Evolutionary conservation across 2,329 filamentous ascomycete genomes (phyloP).

Genomic region (Ophiobolus disseminans): DNA sequence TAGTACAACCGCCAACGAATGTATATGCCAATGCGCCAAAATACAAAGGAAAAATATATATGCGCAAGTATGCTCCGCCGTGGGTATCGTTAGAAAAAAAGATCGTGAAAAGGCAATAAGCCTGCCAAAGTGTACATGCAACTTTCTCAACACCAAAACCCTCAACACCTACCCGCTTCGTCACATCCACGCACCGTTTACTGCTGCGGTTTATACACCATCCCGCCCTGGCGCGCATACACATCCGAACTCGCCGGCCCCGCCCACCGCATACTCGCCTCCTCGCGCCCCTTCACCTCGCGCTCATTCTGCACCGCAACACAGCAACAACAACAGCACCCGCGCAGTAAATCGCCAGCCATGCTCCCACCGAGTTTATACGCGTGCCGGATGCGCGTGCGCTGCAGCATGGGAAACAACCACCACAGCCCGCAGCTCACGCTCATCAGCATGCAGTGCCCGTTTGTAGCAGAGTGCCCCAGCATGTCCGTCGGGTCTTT

Average conservation of each 20-base stretch:
- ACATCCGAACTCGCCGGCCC: constrained; percentile 46
- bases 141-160: neutral
- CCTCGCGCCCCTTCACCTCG: constrained; percentile 54
- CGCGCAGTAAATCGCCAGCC: constrained; percentile 42
- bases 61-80: neutral
- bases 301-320: constrained; percentile 54
- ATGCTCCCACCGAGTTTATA: constrained; percentile 54
- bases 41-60: constrained; percentile 1
- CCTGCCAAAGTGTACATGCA: no score
- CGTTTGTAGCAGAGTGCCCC: constrained; percentile 46
- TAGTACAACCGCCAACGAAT: no score
- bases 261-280: constrained; percentile 48
- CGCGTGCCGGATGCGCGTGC: constrained; percentile 49
- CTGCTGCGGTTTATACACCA: constrained; percentile 48
- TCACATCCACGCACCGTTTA: constrained; percentile 5
- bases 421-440: constrained; percentile 48
- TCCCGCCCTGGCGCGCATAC: constrained; percentile 38
- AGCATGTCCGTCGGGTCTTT: constrained; percentile 53
- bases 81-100: constrained; percentile 7
- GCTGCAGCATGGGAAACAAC: constrained; percentile 47
- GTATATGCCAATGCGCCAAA: no score
- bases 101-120: neutral
- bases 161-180: neutral
- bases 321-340: constrained; percentile 53
- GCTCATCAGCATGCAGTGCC: constrained; percentile 49